Percentiles rank a stretch among this genome's conserved stretches.
Evolutionary conservation across 352 stramenopile species (phyloP).

Genomic region (Globisporangium carolinianum): DNA sequence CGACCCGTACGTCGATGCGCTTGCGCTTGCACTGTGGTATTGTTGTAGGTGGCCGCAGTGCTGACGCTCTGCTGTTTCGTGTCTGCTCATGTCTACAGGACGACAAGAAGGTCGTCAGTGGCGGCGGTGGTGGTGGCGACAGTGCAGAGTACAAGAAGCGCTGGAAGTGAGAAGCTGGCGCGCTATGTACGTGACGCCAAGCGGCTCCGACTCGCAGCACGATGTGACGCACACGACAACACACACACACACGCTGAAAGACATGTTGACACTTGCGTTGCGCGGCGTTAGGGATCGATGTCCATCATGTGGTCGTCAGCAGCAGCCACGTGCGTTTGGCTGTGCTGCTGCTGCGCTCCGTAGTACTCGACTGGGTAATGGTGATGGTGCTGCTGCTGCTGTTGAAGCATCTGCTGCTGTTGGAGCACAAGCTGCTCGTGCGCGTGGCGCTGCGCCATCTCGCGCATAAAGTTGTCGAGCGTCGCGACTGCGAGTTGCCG

Average conservation of each 20-base stretch:
- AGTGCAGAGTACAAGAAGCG: conserved; percentile 73
- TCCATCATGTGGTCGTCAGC: conserved; percentile 59
- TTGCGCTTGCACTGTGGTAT: background rate
- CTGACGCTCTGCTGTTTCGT: background rate
- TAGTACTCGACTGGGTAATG: conserved; percentile 11
- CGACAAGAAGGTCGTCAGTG: conserved; percentile 41
- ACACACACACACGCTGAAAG: background rate
- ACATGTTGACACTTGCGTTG: no score
- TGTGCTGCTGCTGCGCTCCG: conserved; percentile 15
- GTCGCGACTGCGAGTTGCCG: conserved; percentile 47
- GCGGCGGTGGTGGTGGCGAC: conserved; percentile 25
- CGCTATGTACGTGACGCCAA: background rate
- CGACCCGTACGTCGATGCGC: conserved; percentile 26
- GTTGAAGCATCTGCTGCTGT: conserved; percentile 31
- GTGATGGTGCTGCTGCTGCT: conserved; percentile 20
- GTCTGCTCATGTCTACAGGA: conserved; percentile 13
- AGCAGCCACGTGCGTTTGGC: conserved; percentile 2
- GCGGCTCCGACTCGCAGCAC: background rate
- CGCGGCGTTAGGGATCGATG: conserved; percentile 27
- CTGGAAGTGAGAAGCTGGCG: conserved; percentile 49
- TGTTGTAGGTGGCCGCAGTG: no score
- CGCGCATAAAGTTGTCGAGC: conserved; percentile 49
- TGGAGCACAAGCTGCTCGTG: conserved; percentile 15
- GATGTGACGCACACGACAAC: background rate
- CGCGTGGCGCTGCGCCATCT: conserved; percentile 51